Conservation (phyloP, 2,329 filamentous ascomycete species). For the Ceratocystis harringtonii region DNA sequence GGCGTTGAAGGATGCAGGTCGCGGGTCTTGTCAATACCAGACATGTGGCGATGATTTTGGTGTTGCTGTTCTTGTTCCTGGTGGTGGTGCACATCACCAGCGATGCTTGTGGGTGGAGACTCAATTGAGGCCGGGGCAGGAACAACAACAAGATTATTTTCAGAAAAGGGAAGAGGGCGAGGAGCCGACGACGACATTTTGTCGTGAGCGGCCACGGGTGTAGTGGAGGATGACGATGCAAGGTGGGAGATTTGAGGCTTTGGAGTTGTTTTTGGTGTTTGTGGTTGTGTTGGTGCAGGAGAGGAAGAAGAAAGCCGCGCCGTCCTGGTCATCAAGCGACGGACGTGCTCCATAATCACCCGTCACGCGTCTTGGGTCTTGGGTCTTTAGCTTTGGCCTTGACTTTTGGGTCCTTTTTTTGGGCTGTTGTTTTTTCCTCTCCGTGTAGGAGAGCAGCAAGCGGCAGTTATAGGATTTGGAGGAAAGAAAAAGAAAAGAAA, state of each 20-base stretch:
- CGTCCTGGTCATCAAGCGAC: conserved; percentile 8
- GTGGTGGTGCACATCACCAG: conserved; percentile 1
- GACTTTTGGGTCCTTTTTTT: too few relatives aligned
- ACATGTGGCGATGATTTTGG: background rate
- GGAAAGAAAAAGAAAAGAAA: background rate
- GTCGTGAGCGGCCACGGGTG: background rate
- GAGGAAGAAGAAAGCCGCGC: conserved; percentile 7
- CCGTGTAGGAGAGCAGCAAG: background rate
- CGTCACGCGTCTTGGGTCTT: conserved; percentile 10
- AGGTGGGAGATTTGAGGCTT: background rate
- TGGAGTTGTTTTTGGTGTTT: background rate
- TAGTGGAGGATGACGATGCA: background rate
- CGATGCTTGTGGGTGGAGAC: conserved; percentile 14
- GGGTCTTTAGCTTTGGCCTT: background rate
- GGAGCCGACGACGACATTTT: background rate
- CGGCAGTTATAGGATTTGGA: background rate
- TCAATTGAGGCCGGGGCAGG: conserved; percentile 8
- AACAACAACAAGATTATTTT: background rate
- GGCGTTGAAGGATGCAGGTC: background rate
- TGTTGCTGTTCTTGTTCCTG: background rate
- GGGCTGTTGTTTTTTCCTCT: too few relatives aligned
- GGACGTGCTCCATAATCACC: conserved; percentile 12
- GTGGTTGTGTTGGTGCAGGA: background rate
- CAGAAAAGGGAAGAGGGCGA: background rate
- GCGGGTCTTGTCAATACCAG: background rate